A percentile compares a stretch with the other conserved stretches of the same genome.
Conservation (phyloP, 2,329 filamentous ascomycete species). For the Neurospora sp. region DNA sequence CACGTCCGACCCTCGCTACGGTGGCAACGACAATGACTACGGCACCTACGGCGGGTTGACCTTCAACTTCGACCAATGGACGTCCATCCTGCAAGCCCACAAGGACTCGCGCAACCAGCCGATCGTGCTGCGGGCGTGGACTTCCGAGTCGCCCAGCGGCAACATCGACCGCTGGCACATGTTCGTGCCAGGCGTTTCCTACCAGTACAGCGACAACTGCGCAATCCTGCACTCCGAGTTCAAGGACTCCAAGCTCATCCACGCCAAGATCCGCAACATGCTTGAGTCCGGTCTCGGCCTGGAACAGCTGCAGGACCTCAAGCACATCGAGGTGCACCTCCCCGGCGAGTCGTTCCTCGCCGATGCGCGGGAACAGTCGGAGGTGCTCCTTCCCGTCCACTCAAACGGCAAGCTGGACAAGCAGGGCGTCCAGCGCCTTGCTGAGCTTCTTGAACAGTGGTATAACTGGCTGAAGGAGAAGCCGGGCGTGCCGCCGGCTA, state of each 20-base stretch:
- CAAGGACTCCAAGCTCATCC: not conserved
- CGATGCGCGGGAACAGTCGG: not conserved
- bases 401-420: not conserved
- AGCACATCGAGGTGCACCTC: constrained; percentile 9
- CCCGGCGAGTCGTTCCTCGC: constrained; percentile 6
- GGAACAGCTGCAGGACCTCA: not conserved
- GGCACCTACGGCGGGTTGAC: constrained; percentile 13
- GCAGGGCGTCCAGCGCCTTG: not conserved
- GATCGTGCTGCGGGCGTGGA: constrained; percentile 1
- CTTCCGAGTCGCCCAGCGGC: not conserved
- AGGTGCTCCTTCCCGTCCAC: not conserved
- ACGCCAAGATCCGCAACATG: constrained; percentile 3
- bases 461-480: not conserved
- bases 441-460: constrained; percentile 1
- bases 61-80: constrained; percentile 9
- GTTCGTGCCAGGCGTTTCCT: constrained; percentile 7
- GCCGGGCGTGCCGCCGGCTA: not conserved
- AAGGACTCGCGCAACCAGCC: not conserved
- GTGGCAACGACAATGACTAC: not conserved
- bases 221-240: constrained; percentile 5
- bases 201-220: not conserved
- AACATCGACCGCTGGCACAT: constrained; percentile 11
- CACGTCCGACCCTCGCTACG: not conserved
- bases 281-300: not conserved
- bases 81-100: not conserved